Conservation (phyloP, 2,329 filamentous ascomycete genomes). For the Cadophora sp. region DNA sequence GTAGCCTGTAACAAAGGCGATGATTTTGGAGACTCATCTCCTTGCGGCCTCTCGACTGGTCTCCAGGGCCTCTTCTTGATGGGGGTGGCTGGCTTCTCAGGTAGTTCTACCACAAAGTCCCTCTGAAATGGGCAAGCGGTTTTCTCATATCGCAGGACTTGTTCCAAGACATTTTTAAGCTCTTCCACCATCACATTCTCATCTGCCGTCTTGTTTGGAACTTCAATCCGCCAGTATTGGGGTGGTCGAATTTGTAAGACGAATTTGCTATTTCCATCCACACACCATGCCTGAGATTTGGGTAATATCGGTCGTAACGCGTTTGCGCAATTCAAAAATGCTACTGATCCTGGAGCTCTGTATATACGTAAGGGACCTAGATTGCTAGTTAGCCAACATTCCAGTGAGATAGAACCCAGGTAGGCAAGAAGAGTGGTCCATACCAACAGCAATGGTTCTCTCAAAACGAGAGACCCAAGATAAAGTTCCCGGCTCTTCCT, state of each 20-base stretch:
- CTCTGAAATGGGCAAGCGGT: constrained; percentile 86
- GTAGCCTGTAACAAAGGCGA: constrained; percentile 7
- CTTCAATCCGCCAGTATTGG: constrained; percentile 89
- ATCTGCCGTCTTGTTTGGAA: constrained; percentile 70
- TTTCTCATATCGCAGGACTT: constrained; percentile 84
- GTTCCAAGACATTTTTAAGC: constrained; percentile 72
- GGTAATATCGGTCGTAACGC: constrained; percentile 87
- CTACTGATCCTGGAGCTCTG: constrained; percentile 82
- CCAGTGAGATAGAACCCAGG: constrained; percentile 4
- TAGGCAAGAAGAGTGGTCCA: constrained; percentile 37
- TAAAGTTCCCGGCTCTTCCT: constrained; percentile 66
- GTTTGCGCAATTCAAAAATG: constrained; percentile 85
- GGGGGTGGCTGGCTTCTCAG: constrained; percentile 70
- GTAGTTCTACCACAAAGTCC: constrained; percentile 76
- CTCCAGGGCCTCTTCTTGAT: constrained; percentile 74
- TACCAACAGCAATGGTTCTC: constrained; percentile 80
- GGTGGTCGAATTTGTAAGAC: constrained; percentile 85
- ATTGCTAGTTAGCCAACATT: constrained; percentile 20
- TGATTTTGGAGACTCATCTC: constrained; percentile 24
- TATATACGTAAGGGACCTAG: constrained; percentile 81
- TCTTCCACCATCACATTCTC: constrained; percentile 69
- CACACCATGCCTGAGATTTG: constrained; percentile 92
- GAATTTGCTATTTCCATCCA: constrained; percentile 84
- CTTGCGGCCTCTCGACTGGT: constrained; percentile 49
- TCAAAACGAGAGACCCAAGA: constrained; percentile 80